Conservation (phyloP, 2,329 filamentous ascomycete species). For the Neonectria hederae region DNA sequence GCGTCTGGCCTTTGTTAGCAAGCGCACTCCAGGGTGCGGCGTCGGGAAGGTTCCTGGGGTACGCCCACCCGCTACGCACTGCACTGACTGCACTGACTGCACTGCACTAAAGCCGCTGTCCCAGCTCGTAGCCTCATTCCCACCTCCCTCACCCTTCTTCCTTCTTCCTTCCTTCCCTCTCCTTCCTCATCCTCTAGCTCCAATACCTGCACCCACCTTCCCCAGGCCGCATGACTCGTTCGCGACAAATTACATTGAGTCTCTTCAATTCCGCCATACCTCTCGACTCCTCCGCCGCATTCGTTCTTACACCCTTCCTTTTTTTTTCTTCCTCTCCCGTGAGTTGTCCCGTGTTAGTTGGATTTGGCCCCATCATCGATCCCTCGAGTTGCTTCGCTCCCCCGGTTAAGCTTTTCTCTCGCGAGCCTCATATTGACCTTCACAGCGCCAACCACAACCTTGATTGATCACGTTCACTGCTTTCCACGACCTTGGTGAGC, state of each 20-base stretch:
- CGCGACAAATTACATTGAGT: constrained; percentile 26
- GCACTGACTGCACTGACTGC: background rate
- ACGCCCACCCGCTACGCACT: constrained; percentile 23
- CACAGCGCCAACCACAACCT: background rate
- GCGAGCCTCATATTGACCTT: constrained; percentile 28
- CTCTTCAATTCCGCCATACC: constrained; percentile 3
- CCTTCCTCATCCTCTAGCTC: constrained; percentile 33
- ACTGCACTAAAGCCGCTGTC: background rate
- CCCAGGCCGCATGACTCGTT: constrained; percentile 32
- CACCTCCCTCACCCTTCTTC: constrained; percentile 36
- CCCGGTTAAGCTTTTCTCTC: constrained; percentile 25
- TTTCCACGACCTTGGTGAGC: background rate
- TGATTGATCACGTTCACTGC: background rate
- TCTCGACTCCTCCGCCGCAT: constrained; percentile 15
- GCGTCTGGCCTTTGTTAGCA: constrained; percentile 8
- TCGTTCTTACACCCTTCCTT: constrained; percentile 8
- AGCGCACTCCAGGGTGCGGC: constrained; percentile 24
- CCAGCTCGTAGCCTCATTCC: constrained; percentile 42
- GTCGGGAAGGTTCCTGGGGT: constrained; percentile 33
- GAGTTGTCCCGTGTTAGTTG: constrained; percentile 42
- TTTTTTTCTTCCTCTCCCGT: constrained; percentile 25
- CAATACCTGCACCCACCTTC: constrained; percentile 29
- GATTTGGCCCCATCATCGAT: constrained; percentile 18
- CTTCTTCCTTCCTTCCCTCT: constrained; percentile 39
- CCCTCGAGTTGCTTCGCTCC: constrained; percentile 30